Conservation (phyloP, 768 basidiomycete genomes). For the Trametes elegans region DNA sequence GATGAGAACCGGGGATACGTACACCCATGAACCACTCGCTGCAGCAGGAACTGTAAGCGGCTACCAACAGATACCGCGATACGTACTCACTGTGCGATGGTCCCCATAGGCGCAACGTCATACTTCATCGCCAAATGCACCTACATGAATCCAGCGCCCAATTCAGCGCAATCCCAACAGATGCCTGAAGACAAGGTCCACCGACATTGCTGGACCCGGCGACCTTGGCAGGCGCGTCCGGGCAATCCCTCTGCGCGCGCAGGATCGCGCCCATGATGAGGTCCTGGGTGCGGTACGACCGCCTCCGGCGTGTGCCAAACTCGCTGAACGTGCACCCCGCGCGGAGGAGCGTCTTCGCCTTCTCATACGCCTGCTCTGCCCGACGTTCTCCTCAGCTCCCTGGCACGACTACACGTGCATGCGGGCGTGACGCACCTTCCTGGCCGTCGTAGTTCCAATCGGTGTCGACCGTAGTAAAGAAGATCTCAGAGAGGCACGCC, state of each 20-base stretch:
- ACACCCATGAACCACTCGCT: conserved; percentile 95
- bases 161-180: background rate
- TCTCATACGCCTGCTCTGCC: conserved; percentile 69
- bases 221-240: conserved; percentile 48
- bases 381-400: no score
- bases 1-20: conserved; percentile 5
- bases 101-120: conserved; percentile 65
- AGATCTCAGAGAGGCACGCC: conserved; percentile 87
- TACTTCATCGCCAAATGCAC: conserved; percentile 83
- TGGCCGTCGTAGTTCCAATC: conserved; percentile 89
- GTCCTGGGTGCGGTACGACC: conserved; percentile 75
- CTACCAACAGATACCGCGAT: background rate
- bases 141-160: conserved; percentile 36
- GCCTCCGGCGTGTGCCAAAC: conserved; percentile 81
- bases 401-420: background rate
- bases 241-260: conserved; percentile 54
- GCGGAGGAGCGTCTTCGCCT: conserved; percentile 61
- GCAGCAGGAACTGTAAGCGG: conserved; percentile 13
- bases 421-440: conserved; percentile 46
- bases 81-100: conserved; percentile 76
- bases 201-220: conserved; percentile 88
- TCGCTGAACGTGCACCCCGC: conserved; percentile 76
- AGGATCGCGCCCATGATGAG: conserved; percentile 68
- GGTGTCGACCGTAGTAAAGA: conserved; percentile 69
- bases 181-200: background rate